phyloP scores from a whole-genome alignment of 441 rosid species.

The Pelargonium australe region DNA sequence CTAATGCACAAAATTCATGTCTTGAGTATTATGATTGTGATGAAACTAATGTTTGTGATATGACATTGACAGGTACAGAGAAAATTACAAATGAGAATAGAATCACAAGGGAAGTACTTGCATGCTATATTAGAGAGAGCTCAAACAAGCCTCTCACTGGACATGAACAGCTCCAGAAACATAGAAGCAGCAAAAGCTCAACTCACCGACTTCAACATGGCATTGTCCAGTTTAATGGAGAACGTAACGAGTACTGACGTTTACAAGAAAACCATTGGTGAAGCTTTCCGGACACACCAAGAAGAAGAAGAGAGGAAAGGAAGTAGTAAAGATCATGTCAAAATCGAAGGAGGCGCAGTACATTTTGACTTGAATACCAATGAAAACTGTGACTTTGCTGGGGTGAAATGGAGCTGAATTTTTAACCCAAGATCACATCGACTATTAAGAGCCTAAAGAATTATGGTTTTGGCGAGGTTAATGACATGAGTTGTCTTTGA shows the following conservation, averaged over 20 bases:
- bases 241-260: conserved; percentile 19
- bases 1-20: neutral
- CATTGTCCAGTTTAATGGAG: conserved; percentile 33
- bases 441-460: neutral
- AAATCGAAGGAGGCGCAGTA: conserved; percentile 30
- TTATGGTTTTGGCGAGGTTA: neutral
- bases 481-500: too few relatives aligned
- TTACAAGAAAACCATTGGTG: conserved; percentile 15
- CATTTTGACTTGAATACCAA: conserved; percentile 53
- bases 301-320: conserved; percentile 19
- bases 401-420: conserved; percentile 37
- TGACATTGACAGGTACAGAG: conserved; percentile 52
- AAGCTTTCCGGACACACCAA: conserved; percentile 22
- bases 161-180: conserved; percentile 23
- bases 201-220: conserved; percentile 40
- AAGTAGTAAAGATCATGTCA: conserved; percentile 21
- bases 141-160: conserved; percentile 42
- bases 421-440: conserved; percentile 32
- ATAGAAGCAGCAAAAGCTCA: conserved; percentile 28
- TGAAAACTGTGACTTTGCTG: conserved; percentile 36
- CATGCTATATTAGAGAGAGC: conserved; percentile 54
- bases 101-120: conserved; percentile 62
- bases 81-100: conserved; percentile 60
- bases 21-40: too few relatives aligned
- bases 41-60: conserved; percentile 2